Conservation (phyloP, 192 early-diverging fungal species). For the Coemansia aciculifera region DNA sequence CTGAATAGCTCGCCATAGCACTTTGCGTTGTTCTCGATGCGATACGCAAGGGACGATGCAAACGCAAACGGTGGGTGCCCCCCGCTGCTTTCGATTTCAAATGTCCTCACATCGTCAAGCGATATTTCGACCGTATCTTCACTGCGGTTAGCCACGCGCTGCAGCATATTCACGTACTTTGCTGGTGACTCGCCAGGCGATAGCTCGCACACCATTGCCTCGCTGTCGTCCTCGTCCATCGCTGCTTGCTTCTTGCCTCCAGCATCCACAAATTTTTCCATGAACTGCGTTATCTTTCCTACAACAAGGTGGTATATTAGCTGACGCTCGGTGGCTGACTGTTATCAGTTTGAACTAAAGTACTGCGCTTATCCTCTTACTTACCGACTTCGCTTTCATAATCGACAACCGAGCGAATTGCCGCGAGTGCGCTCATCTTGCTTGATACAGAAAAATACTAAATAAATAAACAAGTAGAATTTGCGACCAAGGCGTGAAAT, state of each 20-base stretch:
- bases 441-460: not conserved
- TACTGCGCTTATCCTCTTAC: not conserved
- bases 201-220: conserved; percentile 22
- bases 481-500: too few relatives aligned
- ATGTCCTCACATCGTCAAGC: conserved; percentile 66
- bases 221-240: conserved; percentile 10
- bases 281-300: conserved; percentile 39
- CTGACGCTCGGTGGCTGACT: not conserved
- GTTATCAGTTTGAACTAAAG: not conserved
- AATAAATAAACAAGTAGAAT: too few relatives aligned
- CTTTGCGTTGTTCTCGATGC: conserved; percentile 84
- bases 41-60: conserved; percentile 53
- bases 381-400: conserved; percentile 49
- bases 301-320: not conserved
- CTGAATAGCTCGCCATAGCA: conserved; percentile 81
- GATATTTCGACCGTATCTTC: conserved; percentile 63
- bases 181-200: conserved; percentile 12
- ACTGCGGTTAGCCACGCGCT: conserved; percentile 65
- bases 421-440: conserved; percentile 45
- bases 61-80: conserved; percentile 31
- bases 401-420: conserved; percentile 47
- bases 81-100: conserved; percentile 46
- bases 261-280: conserved; percentile 32
- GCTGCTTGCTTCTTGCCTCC: conserved; percentile 34
- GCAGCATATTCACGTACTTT: conserved; percentile 59